phyloP scores from a whole-genome alignment of 768 basidiomycete genomes.

The Calocera cornea region DNA sequence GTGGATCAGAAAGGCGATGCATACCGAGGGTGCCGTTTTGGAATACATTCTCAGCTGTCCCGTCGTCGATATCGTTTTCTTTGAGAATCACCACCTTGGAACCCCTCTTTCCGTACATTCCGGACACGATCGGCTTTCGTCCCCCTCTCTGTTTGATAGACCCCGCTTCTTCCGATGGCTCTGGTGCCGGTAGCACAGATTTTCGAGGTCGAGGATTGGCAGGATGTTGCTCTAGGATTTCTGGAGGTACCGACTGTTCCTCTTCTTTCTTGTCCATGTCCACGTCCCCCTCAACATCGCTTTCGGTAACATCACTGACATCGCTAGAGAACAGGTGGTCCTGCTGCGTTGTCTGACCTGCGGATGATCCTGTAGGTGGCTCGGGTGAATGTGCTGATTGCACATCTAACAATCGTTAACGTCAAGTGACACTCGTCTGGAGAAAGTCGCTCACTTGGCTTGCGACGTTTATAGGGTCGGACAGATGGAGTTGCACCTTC shows the following conservation, averaged over 20 bases:
- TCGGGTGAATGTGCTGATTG: neutral
- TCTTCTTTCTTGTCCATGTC: neutral
- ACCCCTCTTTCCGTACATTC: neutral
- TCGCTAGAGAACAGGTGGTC: neutral
- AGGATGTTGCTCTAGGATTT: neutral
- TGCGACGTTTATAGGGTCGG: neutral
- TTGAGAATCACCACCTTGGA: neutral
- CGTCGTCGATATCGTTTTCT: neutral
- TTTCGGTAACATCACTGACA: constrained; percentile 18
- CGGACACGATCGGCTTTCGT: neutral
- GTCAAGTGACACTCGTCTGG: neutral
- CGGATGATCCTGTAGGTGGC: neutral
- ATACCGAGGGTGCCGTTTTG: neutral
- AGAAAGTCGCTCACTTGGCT: neutral
- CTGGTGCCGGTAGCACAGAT: neutral
- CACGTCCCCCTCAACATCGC: constrained; percentile 13
- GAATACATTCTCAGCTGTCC: neutral
- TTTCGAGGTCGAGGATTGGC: neutral
- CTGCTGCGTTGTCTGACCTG: neutral
- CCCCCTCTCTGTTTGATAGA: neutral
- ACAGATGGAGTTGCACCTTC: neutral
- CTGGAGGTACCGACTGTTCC: neutral
- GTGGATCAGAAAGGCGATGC: neutral
- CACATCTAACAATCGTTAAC: neutral
- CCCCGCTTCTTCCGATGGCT: neutral